Evolutionary conservation across 352 stramenopile species (phyloP), one percentile per base, ranked within the genome.

Genomic region (Globisporangium yorkense): DNA sequence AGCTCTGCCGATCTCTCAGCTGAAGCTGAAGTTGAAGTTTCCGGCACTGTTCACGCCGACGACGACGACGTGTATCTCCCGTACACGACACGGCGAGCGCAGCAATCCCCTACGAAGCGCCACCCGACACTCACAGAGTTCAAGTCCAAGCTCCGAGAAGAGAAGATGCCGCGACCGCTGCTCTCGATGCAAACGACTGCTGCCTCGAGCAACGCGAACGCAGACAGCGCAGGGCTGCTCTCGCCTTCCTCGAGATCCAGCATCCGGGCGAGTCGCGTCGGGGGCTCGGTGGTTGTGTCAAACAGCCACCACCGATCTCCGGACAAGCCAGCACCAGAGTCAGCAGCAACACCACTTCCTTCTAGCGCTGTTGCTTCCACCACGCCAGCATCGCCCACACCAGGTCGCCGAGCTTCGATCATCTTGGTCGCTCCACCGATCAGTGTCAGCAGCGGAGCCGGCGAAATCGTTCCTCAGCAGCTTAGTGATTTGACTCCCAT

Each of bases 1-100:
- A 21, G 16, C 51, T 5, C 35, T n/a, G 18, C 12, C 7, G 13
- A 37, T 2, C 16, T 5, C 35, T 39, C 50, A 18, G 9, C 16
- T 3, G 27, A 35, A 33, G 8, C 29, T 56, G 56, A 63, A 12
- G 48, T 44, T 13, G 51, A 56, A 51, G 15, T 4, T 56, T 5
- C 31, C 54, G 35, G 13, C 41, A 15, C 6, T 18, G 8, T 9
- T 51, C 7, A 12, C 40, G 12, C 3, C 18, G 21, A 37, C 12
- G 52, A 59, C 10, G n/a, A 59, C 10, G 53, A 51, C 20, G 6
- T 72, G 54, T 89, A 92, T 47, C 52, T 92, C 46, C 74, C 79
- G 9, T 92, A 92, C 66, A 92, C 81, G 47, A 85, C 77, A 3
- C 72, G 81, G 24, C 61, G 70, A 24, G 63, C 69, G 24, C 75